Conservation (phyloP, 768 basidiomycete genomes). For the Roridomyces roridus region DNA sequence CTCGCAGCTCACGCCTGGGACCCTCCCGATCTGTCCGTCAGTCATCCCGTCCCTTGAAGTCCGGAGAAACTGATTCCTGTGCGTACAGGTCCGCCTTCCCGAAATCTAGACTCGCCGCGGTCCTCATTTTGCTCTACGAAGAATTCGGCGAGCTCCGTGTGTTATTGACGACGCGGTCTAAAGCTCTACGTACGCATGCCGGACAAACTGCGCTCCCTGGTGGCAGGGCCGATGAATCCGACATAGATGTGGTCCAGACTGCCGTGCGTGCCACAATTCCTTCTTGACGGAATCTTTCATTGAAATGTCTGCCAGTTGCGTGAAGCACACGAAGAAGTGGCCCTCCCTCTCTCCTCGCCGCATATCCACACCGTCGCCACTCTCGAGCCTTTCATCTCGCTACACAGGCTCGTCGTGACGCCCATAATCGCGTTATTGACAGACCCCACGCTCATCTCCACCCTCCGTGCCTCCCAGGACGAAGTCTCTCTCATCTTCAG, state of each 20-base stretch:
- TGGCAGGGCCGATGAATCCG: constrained; percentile 74
- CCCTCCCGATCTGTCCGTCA: constrained; percentile 60
- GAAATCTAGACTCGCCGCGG: constrained; percentile 65
- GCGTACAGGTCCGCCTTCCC: constrained; percentile 41
- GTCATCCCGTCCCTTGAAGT: constrained; percentile 24
- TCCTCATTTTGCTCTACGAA: constrained; percentile 82
- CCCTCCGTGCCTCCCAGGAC: constrained; percentile 58
- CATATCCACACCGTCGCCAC: constrained; percentile 64
- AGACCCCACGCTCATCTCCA: constrained; percentile 53
- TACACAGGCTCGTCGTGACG: constrained; percentile 73
- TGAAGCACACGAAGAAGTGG: constrained; percentile 89
- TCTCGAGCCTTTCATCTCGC: constrained; percentile 72
- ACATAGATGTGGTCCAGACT: constrained; percentile 66
- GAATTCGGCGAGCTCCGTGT: constrained; percentile 71
- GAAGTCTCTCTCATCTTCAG: constrained; percentile 85
- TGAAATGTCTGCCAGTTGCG: constrained; percentile 56
- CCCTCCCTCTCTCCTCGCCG: constrained; percentile 61
- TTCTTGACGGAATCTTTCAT: background rate
- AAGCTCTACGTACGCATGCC: constrained; percentile 72
- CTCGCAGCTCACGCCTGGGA: constrained; percentile 31
- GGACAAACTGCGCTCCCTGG: constrained; percentile 87
- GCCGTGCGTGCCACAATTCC: constrained; percentile 60
- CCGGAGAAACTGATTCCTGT: constrained; percentile 14
- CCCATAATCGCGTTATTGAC: constrained; percentile 80
- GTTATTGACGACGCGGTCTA: constrained; percentile 86